Evolutionary conservation across 2,329 filamentous ascomycete genomes (phyloP), one percentile per base, ranked within the genome.

Genomic region (Rhexocercosporidium sp.): DNA sequence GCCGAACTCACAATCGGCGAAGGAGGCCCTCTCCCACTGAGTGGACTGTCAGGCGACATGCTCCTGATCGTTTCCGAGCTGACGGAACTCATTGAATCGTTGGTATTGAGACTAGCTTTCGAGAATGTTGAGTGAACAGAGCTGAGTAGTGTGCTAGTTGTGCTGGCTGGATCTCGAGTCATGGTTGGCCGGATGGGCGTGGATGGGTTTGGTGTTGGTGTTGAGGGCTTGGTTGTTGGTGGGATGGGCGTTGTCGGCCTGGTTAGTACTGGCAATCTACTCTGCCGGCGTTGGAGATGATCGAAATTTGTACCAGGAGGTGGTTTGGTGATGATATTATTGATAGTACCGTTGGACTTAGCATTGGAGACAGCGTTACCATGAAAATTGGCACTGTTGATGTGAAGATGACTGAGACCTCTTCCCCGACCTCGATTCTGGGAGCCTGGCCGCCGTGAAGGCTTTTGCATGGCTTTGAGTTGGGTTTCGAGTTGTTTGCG

Each of bases 121-220:
- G 71, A 73, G n/a, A 72, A 72, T 1, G 69, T 65, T 0, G 72
- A 73, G 14, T 69, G 54, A 3, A 64, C 63, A 8, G 69, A 72
- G 27, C 69, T 73, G 20, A 62, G 34, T 1, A 72, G 39, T 3
- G 72, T 67, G 68, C 68, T 69, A 9, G 66, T 60, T 31, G 51
- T 68, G 41, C 72, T 71, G n/a, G 63, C 64, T 14, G 71, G 64
- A 2, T 70, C 59, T 22, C 61, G 47, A 34, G 20, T 41, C 14
- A 59, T 39, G 7, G 41, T 16, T 1, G 67, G 67, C 11, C 62
- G 66, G n/a, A 69, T 62, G 14, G 71, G 71, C 5, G 72, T 73
- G 7, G 67, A 62, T 8, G 57, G 71, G 56, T 54, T 68, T 31
- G 8, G 64, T 64, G 1, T 66, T 34, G n/a, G 57, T 20, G 16